Evolutionary conservation across 169 alveolate species (phyloP).

Genomic region (Cardiosporidium cionae): DNA sequence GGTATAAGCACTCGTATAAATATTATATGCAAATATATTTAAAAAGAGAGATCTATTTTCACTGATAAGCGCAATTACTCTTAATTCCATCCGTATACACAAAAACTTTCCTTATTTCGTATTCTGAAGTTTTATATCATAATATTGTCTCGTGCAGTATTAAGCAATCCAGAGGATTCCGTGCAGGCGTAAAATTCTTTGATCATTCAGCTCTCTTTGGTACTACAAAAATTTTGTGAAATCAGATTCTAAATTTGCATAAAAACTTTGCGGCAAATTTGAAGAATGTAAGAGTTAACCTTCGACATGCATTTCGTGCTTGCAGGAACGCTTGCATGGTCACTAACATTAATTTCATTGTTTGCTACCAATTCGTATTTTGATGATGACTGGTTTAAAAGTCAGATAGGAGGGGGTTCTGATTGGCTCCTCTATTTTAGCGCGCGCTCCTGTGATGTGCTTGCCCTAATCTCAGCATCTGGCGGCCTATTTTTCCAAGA

Average conservation of each 20-base stretch:
- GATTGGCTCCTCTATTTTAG: conserved; percentile 66
- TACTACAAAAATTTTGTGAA: no score
- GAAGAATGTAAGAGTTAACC: no score
- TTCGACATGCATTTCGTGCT: no score
- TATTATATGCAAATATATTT: no score
- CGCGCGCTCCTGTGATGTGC: conserved; percentile 66
- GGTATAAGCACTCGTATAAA: conserved; percentile 8
- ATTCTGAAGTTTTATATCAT: no score
- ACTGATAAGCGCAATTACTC: no score
- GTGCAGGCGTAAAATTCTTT: conserved; percentile 72
- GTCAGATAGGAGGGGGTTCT: conserved; percentile 71
- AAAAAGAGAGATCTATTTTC: no score
- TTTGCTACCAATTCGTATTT: conserved; percentile 69
- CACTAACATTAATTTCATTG: conserved; percentile 58
- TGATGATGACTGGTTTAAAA: conserved; percentile 72
- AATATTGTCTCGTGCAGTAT: conserved; percentile 57
- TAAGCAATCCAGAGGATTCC: conserved; percentile 74
- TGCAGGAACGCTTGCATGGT: conserved; percentile 67
- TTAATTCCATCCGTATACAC: no score
- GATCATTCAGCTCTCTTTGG: conserved; percentile 76
- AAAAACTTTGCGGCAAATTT: no score
- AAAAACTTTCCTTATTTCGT: no score
- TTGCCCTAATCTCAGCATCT: conserved; percentile 61
- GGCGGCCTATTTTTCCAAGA: conserved; percentile 72
- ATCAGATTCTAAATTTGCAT: no score